Evolutionary conservation across 345 rosid species (phyloP), one percentile per base, ranked within the genome.

Genomic region (Corymbia maculata): DNA sequence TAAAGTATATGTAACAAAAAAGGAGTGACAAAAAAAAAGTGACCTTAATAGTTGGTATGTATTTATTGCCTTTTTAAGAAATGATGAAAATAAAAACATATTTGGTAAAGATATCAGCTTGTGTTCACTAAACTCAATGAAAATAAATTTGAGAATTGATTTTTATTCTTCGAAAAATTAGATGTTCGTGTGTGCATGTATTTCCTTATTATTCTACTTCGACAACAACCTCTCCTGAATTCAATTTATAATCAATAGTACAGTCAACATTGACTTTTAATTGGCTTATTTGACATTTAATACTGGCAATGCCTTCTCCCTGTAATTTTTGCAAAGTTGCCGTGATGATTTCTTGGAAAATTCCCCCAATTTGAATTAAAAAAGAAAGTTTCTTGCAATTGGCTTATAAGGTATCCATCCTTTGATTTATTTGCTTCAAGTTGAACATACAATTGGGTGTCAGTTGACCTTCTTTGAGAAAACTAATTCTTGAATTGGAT

Each of bases 31-130:
- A 19, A 53, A 7, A 55, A 55, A 55, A 19, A 8, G 3, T 53
- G 21, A 21, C 26, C 0, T 3, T 0, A 53, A 19, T 0, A 21
- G 5, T 53, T 53, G 59, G 42, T 36, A 36, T 36, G 42, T 36
- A 36, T 36, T 36, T 36, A 36, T 36, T 36, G 42, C 42, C 42
- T 36, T 36, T 36, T 36, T 36, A 36, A 36, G 42, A 36, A 36
- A 36, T 36, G 42, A 36, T 36, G 52, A 16, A 51, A 13, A 51
- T 14, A 1, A 51, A 51, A 51, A 51, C 6, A 49, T 7, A 49
- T 49, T 49, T 49, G 50, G 50, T 49, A 49, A 49, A 49, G 50
- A 49, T 49, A 49, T 49, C 9, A 49, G 50, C 50, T 49, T 49
- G 50, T 49, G 50, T 49, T 49, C 50, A 49, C 50, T 49, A 1